These are phyloP conservation scores for Strobilomyces confusus DNA, from an alignment of 768 basidiomycete species.

Conservation along the genomic window DNA sequence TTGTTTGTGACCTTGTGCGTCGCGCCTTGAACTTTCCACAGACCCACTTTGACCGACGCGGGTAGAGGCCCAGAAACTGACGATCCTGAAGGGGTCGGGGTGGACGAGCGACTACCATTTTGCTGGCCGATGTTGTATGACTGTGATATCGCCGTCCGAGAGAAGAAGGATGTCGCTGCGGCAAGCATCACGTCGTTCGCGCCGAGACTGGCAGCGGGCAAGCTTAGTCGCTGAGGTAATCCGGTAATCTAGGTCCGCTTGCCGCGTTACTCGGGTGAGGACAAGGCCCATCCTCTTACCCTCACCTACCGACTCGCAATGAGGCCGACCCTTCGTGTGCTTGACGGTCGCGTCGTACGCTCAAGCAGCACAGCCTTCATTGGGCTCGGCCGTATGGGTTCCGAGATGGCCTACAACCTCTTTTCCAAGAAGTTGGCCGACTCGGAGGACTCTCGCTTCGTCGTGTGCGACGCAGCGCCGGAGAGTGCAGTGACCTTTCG, in stretches of 20 bases:
- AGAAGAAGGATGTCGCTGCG: slow-evolving; percentile 80
- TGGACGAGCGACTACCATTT: slow-evolving; percentile 36
- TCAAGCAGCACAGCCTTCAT: slow-evolving; percentile 68
- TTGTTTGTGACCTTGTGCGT: slow-evolving; percentile 88
- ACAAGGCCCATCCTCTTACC: not conserved
- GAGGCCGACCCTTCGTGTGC: slow-evolving; percentile 45
- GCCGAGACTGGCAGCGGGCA: no score
- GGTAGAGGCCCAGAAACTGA: slow-evolving; percentile 31
- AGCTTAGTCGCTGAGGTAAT: slow-evolving; percentile 10
- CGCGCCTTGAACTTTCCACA: slow-evolving; percentile 87
- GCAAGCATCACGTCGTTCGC: slow-evolving; percentile 55
- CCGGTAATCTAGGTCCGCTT: not conserved
- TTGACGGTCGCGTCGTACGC: slow-evolving; percentile 36
- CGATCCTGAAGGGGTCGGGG: slow-evolving; percentile 33
- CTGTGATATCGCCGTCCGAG: slow-evolving; percentile 75
- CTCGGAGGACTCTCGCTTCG: slow-evolving; percentile 52
- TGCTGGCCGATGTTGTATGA: slow-evolving; percentile 62
- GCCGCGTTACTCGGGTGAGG: not conserved
- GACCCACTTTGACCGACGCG: slow-evolving; percentile 56
- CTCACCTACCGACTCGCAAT: slow-evolving; percentile 33
- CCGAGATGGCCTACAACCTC: slow-evolving; percentile 81
- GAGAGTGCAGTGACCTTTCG: slow-evolving; percentile 56
- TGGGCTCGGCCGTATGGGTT: slow-evolving; percentile 86
- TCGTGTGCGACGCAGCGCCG: slow-evolving; percentile 74
- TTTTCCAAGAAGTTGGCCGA: slow-evolving; percentile 69